phyloP scores from a whole-genome alignment of 176 grass and related monocot genomes.

The Hyparrhenia diplandra region DNA sequence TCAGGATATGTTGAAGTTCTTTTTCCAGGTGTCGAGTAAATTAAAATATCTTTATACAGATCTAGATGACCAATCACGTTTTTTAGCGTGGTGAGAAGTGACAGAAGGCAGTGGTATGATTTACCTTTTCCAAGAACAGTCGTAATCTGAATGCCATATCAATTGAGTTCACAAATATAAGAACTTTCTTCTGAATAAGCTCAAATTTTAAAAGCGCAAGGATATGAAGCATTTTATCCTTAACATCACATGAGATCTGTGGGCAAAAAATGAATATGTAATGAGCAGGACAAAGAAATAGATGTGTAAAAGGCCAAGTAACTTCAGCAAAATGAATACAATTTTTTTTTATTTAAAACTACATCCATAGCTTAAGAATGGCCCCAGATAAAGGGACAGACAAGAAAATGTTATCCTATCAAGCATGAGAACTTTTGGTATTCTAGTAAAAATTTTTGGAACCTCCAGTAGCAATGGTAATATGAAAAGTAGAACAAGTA shows the following conservation, averaged over 20 bases:
- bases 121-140: conserved; percentile 90
- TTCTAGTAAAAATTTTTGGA: not conserved
- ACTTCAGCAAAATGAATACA: not conserved
- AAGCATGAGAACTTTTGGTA: not conserved
- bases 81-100: not conserved
- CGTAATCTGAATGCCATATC: conserved; percentile 89
- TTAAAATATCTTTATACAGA: not conserved
- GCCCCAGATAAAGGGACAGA: not conserved
- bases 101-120: not conserved
- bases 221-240: conserved; percentile 84
- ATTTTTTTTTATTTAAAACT: not conserved
- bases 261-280: conserved; percentile 6
- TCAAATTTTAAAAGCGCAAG: conserved; percentile 76
- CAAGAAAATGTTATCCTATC: conserved; percentile 1
- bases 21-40: not conserved
- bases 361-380: conserved; percentile 2
- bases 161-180: conserved; percentile 98
- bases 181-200: conserved; percentile 92
- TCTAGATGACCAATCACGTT: conserved; percentile 2
- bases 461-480: conserved; percentile 5
- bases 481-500: not conserved
- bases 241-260: conserved; percentile 76
- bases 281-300: not conserved
- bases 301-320: not conserved
- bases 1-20: not conserved